These are phyloP conservation scores for Solanum bulbocastanum DNA, from an alignment of 257 asterid genomes.

Conservation along the genomic window DNA sequence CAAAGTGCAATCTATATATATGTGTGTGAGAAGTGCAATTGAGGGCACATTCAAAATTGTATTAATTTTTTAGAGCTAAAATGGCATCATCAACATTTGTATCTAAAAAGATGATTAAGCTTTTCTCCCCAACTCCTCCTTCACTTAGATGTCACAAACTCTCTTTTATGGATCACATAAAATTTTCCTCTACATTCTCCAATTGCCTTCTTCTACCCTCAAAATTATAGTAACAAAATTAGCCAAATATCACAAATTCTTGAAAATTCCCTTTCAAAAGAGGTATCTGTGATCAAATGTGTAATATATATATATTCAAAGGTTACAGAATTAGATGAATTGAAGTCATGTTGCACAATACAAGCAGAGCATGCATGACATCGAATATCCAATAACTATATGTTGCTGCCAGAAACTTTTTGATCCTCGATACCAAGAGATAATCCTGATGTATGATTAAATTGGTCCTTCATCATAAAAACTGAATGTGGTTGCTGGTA, in stretches of 20 bases:
- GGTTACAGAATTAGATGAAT: not conserved
- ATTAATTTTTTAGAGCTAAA: not conserved
- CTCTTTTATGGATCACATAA: not conserved
- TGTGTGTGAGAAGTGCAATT: not conserved
- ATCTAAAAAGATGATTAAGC: not conserved
- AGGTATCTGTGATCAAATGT: not conserved
- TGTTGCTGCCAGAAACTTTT: conserved; percentile 21
- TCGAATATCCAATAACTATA: conserved; percentile 11
- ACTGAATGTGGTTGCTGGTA: conserved; percentile 41
- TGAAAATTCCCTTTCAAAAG: not conserved
- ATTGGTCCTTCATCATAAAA: conserved; percentile 36
- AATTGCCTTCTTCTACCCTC: not conserved
- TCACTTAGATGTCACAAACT: not conserved
- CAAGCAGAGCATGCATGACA: not conserved
- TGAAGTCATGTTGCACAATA: not conserved
- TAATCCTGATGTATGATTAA: conserved; percentile 23
- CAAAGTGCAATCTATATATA: not conserved
- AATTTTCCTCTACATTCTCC: not conserved
- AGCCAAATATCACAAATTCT: not conserved
- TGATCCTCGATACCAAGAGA: conserved; percentile 16
- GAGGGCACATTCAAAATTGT: not conserved
- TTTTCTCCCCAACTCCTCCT: not conserved
- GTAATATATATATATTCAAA: not conserved
- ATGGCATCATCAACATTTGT: not conserved
- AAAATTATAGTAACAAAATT: not conserved